Conservation (phyloP, 2,329 filamentous ascomycete species). For the Ophiocordyceps robertsii region DNA sequence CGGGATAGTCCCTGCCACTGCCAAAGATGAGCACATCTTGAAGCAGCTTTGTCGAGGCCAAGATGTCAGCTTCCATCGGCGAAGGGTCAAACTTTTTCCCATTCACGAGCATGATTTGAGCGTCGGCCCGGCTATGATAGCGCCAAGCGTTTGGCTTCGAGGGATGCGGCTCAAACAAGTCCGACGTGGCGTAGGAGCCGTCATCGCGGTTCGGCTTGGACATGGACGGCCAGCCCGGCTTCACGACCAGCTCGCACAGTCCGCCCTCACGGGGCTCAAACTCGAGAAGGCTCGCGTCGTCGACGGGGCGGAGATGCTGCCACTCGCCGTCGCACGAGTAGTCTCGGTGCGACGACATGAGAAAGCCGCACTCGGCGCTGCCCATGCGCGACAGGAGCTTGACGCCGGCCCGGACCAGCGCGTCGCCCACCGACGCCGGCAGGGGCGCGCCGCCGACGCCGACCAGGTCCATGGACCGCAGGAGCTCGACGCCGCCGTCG, state of each 20-base stretch:
- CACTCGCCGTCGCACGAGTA: conserved; percentile 42
- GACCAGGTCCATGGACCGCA: conserved; percentile 43
- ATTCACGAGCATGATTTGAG: conserved; percentile 47
- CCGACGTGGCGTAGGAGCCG: conserved; percentile 48
- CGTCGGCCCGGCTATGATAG: conserved; percentile 48
- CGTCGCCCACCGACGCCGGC: conserved; percentile 35
- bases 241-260: conserved; percentile 41
- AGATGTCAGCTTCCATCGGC: conserved; percentile 42
- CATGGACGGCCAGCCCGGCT: conserved; percentile 41
- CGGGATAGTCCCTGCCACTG: conserved; percentile 39
- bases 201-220: conserved; percentile 44
- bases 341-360: conserved; percentile 47
- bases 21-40: conserved; percentile 49
- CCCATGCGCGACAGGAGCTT: conserved; percentile 50
- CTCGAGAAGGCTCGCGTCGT: conserved; percentile 15
- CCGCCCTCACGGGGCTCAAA: conserved; percentile 31
- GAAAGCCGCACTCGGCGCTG: conserved; percentile 52
- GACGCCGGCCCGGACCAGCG: conserved; percentile 33
- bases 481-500: conserved; percentile 21
- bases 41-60: conserved; percentile 24
- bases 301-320: conserved; percentile 40
- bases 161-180: conserved; percentile 45
- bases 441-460: conserved; percentile 51
- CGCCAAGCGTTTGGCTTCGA: conserved; percentile 41
- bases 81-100: conserved; percentile 58